These are phyloP conservation scores for Dovyalis caffra DNA, from an alignment of 345 rosid species.

Conservation along the genomic window DNA sequence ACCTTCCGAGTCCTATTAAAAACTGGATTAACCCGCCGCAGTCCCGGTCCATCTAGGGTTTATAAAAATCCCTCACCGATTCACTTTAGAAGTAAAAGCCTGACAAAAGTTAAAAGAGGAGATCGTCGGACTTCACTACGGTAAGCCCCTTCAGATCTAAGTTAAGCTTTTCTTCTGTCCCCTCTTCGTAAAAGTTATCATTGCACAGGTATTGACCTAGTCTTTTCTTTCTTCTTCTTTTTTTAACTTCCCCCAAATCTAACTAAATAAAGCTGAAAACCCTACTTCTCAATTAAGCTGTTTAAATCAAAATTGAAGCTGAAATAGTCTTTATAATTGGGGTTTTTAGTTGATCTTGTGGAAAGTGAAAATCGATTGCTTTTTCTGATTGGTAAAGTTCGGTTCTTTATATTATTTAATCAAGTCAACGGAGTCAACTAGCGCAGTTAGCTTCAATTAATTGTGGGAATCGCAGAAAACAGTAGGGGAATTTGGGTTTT, in stretches of 20 bases:
- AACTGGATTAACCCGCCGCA: background rate
- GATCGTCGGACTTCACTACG: too few species aligned
- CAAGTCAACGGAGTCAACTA: background rate
- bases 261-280: background rate
- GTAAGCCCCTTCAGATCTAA: background rate
- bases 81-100: background rate
- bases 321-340: background rate
- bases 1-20: background rate
- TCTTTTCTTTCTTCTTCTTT: background rate
- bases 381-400: background rate
- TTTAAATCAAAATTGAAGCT: background rate
- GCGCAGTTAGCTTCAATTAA: background rate
- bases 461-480: background rate
- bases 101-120: too few species aligned
- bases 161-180: background rate
- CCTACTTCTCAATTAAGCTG: background rate
- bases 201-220: background rate
- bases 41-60: slow-evolving; percentile 8
- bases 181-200: background rate
- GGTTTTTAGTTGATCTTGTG: background rate
- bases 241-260: background rate
- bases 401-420: background rate
- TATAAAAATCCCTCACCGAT: background rate
- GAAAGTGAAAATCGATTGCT: background rate
- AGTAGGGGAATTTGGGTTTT: background rate